Conservation (phyloP, 1,284 basidiomycete genomes). For the Boletus sp. region DNA sequence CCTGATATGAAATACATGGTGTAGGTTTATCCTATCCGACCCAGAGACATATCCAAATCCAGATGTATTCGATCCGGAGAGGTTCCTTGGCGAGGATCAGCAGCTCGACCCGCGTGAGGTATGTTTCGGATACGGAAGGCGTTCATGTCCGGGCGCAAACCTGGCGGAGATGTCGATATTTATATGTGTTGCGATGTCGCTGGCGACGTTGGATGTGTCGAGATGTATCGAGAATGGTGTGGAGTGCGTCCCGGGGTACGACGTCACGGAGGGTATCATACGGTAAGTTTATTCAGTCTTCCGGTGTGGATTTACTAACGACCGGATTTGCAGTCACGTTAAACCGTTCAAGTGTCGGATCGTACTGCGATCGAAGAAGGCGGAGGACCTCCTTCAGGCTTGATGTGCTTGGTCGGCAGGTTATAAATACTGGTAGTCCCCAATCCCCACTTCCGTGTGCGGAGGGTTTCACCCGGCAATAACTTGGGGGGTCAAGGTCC, state of each 20-base stretch:
- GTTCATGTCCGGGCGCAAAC: conserved; percentile 11
- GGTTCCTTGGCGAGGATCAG: conserved; percentile 12
- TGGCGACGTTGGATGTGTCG: conserved; percentile 16
- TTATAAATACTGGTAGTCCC: background rate
- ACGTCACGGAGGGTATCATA: too few relatives aligned
- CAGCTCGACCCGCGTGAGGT: conserved; percentile 12
- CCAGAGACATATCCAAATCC: conserved; percentile 13
- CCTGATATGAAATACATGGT: background rate
- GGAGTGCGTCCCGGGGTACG: conserved; percentile 8
- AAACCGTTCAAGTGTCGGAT: too few relatives aligned
- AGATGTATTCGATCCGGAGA: conserved; percentile 13
- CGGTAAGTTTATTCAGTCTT: too few relatives aligned
- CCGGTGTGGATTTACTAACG: too few relatives aligned
- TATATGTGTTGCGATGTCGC: conserved; percentile 15
- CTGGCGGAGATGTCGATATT: conserved; percentile 17
- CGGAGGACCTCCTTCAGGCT: too few relatives aligned
- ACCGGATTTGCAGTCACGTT: too few relatives aligned
- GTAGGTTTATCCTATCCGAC: conserved; percentile 15
- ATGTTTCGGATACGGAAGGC: conserved; percentile 21
- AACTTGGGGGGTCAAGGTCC: background rate
- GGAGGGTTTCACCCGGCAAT: background rate
- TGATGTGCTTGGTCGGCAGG: background rate
- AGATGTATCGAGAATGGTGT: conserved; percentile 7
- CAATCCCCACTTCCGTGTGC: background rate
- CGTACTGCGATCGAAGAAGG: too few relatives aligned